A percentile compares a stretch with the other conserved stretches of the same genome.
Evolutionary conservation across 805 yeast species (phyloP).

Genomic region (Torulaspora microellipsoides): DNA sequence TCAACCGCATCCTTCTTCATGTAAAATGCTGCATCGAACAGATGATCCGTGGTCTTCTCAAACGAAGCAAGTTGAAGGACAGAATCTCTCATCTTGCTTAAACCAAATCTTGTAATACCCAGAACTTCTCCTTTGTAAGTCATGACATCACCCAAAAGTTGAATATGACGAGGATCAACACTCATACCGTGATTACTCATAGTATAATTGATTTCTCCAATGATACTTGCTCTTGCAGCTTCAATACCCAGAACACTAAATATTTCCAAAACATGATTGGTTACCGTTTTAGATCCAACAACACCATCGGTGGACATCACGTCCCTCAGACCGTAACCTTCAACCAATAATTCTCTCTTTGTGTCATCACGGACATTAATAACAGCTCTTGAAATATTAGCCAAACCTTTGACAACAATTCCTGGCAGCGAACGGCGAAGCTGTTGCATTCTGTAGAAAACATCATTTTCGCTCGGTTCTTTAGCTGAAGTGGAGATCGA

Average conservation of each 20-base stretch:
- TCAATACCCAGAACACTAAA: conserved; percentile 90
- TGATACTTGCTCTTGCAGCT: conserved; percentile 92
- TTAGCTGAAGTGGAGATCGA: conserved; percentile 41
- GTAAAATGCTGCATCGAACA: conserved; percentile 96
- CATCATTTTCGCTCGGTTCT: conserved; percentile 42
- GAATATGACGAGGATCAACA: conserved; percentile 99
- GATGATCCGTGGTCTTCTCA: conserved; percentile 97
- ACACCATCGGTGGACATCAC: conserved; percentile 99
- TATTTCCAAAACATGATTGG: conserved; percentile 91
- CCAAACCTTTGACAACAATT: conserved; percentile 88
- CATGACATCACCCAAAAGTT: conserved; percentile 96
- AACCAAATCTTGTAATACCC: conserved; percentile 96
- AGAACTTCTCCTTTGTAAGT: conserved; percentile 97
- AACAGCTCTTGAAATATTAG: conserved; percentile 92
- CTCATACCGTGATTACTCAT: conserved; percentile 99
- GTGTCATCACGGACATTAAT: conserved; percentile 86
- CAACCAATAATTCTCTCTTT: conserved; percentile 87
- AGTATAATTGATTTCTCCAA: conserved; percentile 91
- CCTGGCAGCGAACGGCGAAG: conserved; percentile 79
- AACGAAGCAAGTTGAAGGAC: conserved; percentile 95
- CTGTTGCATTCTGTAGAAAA: conserved; percentile 86
- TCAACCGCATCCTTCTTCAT: conserved; percentile 95
- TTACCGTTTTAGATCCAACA: conserved; percentile 75
- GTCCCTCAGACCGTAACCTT: conserved; percentile 93
- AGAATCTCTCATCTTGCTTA: conserved; percentile 97